A percentile compares a stretch with the other conserved stretches of the same genome.
Conservation (phyloP, 1,139 yeast species). For the Debaryomyces psychrophilus region DNA sequence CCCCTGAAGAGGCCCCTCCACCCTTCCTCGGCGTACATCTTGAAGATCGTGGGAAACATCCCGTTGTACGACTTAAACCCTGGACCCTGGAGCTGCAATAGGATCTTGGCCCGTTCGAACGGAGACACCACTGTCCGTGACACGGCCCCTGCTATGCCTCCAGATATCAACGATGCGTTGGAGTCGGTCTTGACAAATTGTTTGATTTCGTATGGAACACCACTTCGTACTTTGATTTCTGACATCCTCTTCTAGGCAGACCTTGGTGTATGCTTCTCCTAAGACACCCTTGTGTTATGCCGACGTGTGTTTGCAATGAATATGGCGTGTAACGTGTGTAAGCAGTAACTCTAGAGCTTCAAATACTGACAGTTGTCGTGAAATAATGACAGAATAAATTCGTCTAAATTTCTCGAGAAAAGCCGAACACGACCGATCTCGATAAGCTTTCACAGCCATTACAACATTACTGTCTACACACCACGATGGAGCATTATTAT, state of each 20-base stretch:
- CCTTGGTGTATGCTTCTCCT: background rate
- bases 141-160: slow-evolving; percentile 83
- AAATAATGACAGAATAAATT: background rate
- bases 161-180: slow-evolving; percentile 61
- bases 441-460: slow-evolving; percentile 5
- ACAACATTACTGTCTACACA: background rate
- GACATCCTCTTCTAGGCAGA: background rate
- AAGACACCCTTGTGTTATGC: background rate
- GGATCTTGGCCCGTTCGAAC: slow-evolving; percentile 88
- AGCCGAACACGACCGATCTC: slow-evolving; percentile 1
- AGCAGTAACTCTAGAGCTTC: background rate
- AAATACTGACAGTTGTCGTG: background rate
- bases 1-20: slow-evolving; percentile 88
- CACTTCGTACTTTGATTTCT: background rate
- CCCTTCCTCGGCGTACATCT: slow-evolving; percentile 90
- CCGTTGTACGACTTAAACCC: slow-evolving; percentile 71
- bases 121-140: slow-evolving; percentile 95
- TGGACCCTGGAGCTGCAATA: slow-evolving; percentile 87
- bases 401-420: background rate
- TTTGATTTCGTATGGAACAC: slow-evolving; percentile 22
- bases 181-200: slow-evolving; percentile 48
- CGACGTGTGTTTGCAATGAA: background rate
- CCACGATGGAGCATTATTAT: background rate
- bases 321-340: background rate
- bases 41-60: slow-evolving; percentile 69